These are phyloP conservation scores for Candida xiaguanensis DNA, from an alignment of 805 yeast species.

Conservation along the genomic window DNA sequence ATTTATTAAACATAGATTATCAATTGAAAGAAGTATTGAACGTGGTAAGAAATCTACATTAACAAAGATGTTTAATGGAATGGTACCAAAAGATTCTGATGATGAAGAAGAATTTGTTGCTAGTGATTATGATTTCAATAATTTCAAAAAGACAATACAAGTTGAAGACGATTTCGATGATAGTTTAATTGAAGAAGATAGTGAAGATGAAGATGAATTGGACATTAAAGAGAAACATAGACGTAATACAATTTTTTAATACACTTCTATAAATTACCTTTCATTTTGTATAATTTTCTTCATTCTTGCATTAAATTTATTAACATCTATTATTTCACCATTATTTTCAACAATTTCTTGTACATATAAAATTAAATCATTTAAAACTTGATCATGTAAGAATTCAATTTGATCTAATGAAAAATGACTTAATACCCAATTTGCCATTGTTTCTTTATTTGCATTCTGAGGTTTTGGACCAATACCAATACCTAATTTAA, in stretches of 20 bases:
- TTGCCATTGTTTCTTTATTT: constrained; percentile 29
- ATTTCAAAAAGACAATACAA: constrained; percentile 8
- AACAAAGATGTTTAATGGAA: constrained; percentile 12
- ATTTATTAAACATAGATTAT: constrained; percentile 61
- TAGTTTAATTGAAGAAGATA: constrained; percentile 1
- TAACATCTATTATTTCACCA: constrained; percentile 22
- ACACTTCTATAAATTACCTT: not conserved
- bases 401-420: constrained; percentile 19
- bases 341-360: constrained; percentile 18
- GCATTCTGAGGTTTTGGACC: constrained; percentile 42
- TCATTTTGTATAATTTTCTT: constrained; percentile 5
- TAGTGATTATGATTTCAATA: constrained; percentile 8
- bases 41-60: constrained; percentile 36
- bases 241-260: constrained; percentile 7
- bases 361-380: constrained; percentile 15
- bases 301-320: constrained; percentile 22
- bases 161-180: constrained; percentile 9
- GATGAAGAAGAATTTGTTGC: constrained; percentile 7
- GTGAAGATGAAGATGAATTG: not conserved
- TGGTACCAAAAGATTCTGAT: constrained; percentile 8
- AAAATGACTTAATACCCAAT: constrained; percentile 40
- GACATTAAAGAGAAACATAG: not conserved
- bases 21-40: constrained; percentile 63
- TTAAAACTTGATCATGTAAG: constrained; percentile 13
- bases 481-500: constrained; percentile 36